Evolutionary conservation across 83 land plant genomes (phyloP).

Genomic region (Diphasiastrum complanatum): DNA sequence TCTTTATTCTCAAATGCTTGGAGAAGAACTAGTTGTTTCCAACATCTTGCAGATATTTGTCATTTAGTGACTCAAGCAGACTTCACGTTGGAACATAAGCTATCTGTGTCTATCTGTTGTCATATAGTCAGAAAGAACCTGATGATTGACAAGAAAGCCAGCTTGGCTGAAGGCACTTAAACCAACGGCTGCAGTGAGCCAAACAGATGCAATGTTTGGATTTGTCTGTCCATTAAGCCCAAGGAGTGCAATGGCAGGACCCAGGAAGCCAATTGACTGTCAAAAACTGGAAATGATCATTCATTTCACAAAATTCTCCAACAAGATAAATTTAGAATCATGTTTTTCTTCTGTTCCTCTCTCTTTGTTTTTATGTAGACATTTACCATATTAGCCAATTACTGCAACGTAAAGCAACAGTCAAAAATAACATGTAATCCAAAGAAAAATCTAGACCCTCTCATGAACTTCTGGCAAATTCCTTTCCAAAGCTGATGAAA

Average conservation of each 20-base stretch:
- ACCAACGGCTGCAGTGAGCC: slow-evolving; percentile 82
- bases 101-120: no score
- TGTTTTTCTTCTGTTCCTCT: no score
- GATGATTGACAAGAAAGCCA: slow-evolving; percentile 91
- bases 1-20: no score
- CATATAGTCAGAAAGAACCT: slow-evolving; percentile 32
- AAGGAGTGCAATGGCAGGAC: slow-evolving; percentile 76
- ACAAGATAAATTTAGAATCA: background rate
- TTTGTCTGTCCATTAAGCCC: slow-evolving; percentile 51
- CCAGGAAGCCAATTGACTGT: slow-evolving; percentile 96
- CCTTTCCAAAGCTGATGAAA: slow-evolving; percentile 3
- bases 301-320: background rate
- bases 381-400: background rate
- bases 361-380: background rate
- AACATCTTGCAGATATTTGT: slow-evolving; percentile 1
- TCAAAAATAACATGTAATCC: background rate
- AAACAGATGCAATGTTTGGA: slow-evolving; percentile 59
- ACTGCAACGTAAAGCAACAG: background rate
- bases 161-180: slow-evolving; percentile 94
- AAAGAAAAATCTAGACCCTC: background rate
- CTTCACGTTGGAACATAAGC: background rate
- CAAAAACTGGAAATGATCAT: slow-evolving; percentile 4
- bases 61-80: background rate
- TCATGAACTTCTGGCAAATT: background rate
- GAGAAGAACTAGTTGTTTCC: background rate